Evolutionary conservation across 139 green algal species (phyloP).

Genomic region (Chlamydomonas incerta): DNA sequence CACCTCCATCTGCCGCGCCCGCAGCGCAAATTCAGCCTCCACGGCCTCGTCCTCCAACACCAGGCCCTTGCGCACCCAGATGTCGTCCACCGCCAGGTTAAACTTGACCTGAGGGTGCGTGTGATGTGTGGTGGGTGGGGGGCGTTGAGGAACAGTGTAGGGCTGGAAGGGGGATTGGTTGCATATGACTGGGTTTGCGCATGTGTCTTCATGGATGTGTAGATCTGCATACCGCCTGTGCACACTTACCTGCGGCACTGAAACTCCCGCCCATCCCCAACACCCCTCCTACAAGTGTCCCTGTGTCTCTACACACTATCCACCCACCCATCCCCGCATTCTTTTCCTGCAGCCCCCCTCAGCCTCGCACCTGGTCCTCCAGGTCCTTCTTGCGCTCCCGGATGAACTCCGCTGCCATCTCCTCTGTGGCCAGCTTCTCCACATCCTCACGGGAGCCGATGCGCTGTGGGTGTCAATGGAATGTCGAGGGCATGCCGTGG

Average conservation of each 20-base stretch:
- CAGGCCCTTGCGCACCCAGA: slow-evolving; percentile 37
- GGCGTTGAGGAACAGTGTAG: background rate
- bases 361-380: slow-evolving; percentile 47
- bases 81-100: slow-evolving; percentile 57
- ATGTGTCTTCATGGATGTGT: too few species aligned
- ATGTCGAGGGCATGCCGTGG: too few species aligned
- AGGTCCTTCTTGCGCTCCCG: slow-evolving; percentile 22
- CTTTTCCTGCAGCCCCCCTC: background rate
- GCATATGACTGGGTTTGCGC: too few species aligned
- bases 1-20: slow-evolving; percentile 38
- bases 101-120: slow-evolving; percentile 47
- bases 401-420: slow-evolving; percentile 53
- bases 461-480: slow-evolving; percentile 20
- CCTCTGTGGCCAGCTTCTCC: slow-evolving; percentile 55
- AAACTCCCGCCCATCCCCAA: too few species aligned
- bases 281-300: too few species aligned
- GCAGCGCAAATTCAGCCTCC: slow-evolving; percentile 42
- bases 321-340: background rate
- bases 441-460: slow-evolving; percentile 44
- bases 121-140: background rate
- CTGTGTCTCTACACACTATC: too few species aligned
- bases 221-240: too few species aligned
- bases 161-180: too few species aligned
- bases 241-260: too few species aligned
- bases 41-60: slow-evolving; percentile 46